Base-by-base conservation (phyloP, 768 basidiomycete genomes). In the Mrakia frigida region DNA sequence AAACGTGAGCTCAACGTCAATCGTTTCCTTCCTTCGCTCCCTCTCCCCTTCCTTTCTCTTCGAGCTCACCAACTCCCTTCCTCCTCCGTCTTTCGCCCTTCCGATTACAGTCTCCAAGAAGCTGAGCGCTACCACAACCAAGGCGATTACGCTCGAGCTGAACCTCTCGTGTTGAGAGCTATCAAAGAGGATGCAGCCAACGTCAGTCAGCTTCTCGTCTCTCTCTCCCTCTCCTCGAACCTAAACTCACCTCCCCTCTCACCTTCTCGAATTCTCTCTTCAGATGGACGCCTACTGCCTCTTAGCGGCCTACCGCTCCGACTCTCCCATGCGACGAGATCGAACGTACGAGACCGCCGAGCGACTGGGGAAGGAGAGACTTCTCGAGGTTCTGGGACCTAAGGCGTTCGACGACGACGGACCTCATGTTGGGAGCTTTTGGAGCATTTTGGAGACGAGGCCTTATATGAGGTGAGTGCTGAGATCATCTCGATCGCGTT, bases 271-370 rank as follows among this genome's bases (percentile, higher is more conserved):
- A 11, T n/a, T 50, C 25, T 28, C 13, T 46, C 37, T 33, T 7
- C 53, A 72, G 70, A 37, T 72, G 46, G 70, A 72, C 70, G 70
- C 70, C 13, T 59, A 72, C 53, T 72, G 46, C 13, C 70, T 72
- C 5, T 35, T 72, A 14, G 35, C 50, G 6, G 70, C 70, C 13
- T 72, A 56, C 70, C n/a, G 37, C 33, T 52, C 46, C 4, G 70
- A 72, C 65, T 68, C 35, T 21, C 65, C 65, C 28, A 53, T 28
- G 31, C n/a, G 52, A 21, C 53, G 52, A 37, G 35, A 52, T 10
- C n/a, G n/a, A 31, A 59, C 33, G 11, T 59, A 52, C 52, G 70
- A 56, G 33, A 72, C 31, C 11, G 70, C 70, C 11, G 70, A 72
- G 53, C 52, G 23, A 23, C 14, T 72, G 6, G 70, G 70, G 2